Percentiles rank a stretch among this genome's conserved stretches.
These are phyloP conservation scores for Paramecium caudatum DNA, from an alignment of 73 alveolate genomes.

Conservation along the genomic window DNA sequence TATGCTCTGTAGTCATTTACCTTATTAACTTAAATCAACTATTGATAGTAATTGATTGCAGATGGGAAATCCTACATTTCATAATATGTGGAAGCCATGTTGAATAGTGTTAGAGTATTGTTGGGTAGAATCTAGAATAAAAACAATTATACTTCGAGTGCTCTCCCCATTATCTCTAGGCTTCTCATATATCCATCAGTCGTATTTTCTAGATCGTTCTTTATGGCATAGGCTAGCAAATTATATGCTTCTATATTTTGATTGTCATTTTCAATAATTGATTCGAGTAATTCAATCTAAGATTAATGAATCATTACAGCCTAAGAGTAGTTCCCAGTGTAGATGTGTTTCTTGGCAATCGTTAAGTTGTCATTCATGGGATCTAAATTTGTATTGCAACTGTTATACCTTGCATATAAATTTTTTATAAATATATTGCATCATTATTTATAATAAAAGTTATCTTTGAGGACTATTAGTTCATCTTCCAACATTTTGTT, in stretches of 20 bases:
- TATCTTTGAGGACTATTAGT: background rate
- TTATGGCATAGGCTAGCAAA: conserved; percentile 59
- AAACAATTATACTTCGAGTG: conserved; percentile 20
- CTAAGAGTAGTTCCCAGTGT: conserved; percentile 32
- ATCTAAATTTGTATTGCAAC: background rate
- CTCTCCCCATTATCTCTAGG: conserved; percentile 52
- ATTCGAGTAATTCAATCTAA: conserved; percentile 11
- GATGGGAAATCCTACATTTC: conserved; percentile 20
- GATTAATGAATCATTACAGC: background rate
- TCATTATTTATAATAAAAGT: conserved; percentile 9
- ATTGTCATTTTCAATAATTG: conserved; percentile 42
- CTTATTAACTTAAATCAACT: conserved; percentile 5
- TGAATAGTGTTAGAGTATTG: conserved; percentile 31
- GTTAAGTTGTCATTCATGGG: background rate
- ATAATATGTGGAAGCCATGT: conserved; percentile 52
- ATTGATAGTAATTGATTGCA: conserved; percentile 34
- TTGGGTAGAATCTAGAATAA: conserved; percentile 10
- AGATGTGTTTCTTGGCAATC: background rate
- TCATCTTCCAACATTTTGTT: conserved; percentile 1
- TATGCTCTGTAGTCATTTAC: conserved; percentile 59
- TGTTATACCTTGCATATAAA: conserved; percentile 50
- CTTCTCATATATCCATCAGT: conserved; percentile 54
- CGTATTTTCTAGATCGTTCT: conserved; percentile 57
- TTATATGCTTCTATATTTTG: conserved; percentile 52
- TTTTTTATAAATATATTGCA: too few species aligned